These are phyloP conservation scores for Coemansia sp. DNA, from an alignment of 192 early-diverging fungal genomes.

Conservation along the genomic window DNA sequence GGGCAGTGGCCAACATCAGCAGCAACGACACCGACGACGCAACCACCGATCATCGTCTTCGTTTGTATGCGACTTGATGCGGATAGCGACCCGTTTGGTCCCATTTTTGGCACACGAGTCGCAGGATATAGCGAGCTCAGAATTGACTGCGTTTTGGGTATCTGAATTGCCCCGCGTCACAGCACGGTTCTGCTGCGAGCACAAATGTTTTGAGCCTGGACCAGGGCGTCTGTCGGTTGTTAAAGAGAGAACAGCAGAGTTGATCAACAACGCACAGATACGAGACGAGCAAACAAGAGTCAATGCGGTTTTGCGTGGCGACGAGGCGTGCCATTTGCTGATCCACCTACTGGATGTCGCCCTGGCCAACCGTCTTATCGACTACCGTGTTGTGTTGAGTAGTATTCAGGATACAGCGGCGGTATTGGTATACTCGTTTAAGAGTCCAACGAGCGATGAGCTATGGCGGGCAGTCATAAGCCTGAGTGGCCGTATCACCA, in stretches of 20 bases:
- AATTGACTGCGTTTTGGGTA: constrained; percentile 14
- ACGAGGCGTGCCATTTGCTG: constrained; percentile 17
- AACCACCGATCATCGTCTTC: not conserved
- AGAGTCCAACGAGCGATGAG: not conserved
- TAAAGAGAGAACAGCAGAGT: not conserved
- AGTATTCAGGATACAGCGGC: constrained; percentile 8
- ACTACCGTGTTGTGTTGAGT: not conserved
- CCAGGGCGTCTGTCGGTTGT: not conserved
- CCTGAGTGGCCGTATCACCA: constrained; percentile 7
- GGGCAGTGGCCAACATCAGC: not conserved
- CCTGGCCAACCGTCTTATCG: constrained; percentile 6
- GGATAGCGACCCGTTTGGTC: constrained; percentile 2
- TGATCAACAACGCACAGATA: not conserved
- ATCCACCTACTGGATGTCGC: constrained; percentile 27
- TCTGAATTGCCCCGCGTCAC: constrained; percentile 11
- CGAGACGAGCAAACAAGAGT: not conserved
- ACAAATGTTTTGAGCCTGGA: not conserved
- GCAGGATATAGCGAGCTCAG: not conserved
- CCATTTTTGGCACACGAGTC: not conserved
- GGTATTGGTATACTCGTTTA: not conserved
- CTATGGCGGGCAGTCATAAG: constrained; percentile 27
- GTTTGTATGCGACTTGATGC: constrained; percentile 12
- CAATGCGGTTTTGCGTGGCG: constrained; percentile 7
- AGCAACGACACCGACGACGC: not conserved
- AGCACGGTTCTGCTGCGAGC: constrained; percentile 7